Conservation (phyloP, 2,329 filamentous ascomycete species). For the Cylindrodendrum hubeiense region DNA sequence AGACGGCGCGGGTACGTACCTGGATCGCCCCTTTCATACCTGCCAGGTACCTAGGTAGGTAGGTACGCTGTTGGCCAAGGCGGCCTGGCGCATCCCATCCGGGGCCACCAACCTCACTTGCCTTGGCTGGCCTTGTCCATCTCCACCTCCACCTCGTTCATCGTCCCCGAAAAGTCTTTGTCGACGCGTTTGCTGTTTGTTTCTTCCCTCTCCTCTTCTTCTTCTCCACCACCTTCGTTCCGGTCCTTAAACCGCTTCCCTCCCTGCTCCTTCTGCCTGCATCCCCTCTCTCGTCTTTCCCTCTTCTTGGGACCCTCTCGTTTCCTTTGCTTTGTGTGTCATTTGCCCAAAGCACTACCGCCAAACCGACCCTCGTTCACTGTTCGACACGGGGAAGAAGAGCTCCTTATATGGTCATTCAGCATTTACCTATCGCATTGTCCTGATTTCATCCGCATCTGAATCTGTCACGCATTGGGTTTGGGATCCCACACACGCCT, state of each 20-base stretch:
- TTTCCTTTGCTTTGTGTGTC: slow-evolving; percentile 32
- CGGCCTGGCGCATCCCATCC: not conserved
- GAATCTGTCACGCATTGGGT: slow-evolving; percentile 37
- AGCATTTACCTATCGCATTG: slow-evolving; percentile 16
- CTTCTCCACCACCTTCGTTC: slow-evolving; percentile 43
- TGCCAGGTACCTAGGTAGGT: too few relatives aligned
- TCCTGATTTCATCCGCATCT: slow-evolving; percentile 37
- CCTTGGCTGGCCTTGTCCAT: slow-evolving; percentile 10
- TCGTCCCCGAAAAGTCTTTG: slow-evolving; percentile 40
- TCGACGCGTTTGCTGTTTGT: slow-evolving; percentile 32
- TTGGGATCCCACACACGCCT: slow-evolving; percentile 36
- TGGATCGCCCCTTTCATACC: slow-evolving; percentile 13
- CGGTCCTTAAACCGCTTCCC: slow-evolving; percentile 40
- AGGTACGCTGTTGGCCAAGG: not conserved
- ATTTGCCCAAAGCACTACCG: slow-evolving; percentile 3
- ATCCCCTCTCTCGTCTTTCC: slow-evolving; percentile 24
- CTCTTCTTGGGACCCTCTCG: slow-evolving; percentile 35
- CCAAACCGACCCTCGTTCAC: slow-evolving; percentile 37
- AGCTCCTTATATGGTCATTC: slow-evolving; percentile 24
- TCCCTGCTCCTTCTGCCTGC: slow-evolving; percentile 33
- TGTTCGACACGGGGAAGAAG: slow-evolving; percentile 18
- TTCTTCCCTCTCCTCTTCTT: slow-evolving; percentile 32
- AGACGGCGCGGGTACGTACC: slow-evolving; percentile 22
- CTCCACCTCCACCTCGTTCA: slow-evolving; percentile 29
- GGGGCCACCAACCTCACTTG: slow-evolving; percentile 15